Base-by-base conservation (phyloP, 2,329 filamentous ascomycete genomes). In the Lasiodiplodia theobromae region DNA sequence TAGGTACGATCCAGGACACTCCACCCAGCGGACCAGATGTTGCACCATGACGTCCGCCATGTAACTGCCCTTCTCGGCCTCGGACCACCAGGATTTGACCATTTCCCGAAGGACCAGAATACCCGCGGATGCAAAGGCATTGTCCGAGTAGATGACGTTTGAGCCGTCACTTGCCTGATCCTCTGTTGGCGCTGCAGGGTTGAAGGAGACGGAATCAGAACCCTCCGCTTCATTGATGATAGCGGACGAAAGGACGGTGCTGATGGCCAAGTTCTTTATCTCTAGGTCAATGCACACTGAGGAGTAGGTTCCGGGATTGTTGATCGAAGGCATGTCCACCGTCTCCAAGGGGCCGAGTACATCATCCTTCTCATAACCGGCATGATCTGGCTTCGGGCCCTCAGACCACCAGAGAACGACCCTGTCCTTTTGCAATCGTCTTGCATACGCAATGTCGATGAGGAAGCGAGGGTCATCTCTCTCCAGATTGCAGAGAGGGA, bases 31-130 rank as follows among this genome's bases (percentile, higher is more conserved):
- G 23, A 99, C 93, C 4, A 99, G 86, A 80, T 99, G 95, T 76
- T 97, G 94, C 0, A 99, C 96, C 85, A 99, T 93, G 67, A 98
- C 89, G 80, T 99, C 96, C 0, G 96, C 96, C 93, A 99, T 97
- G 51, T 89, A 91, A 74, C 92, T 96, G 47, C 94, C 93, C 70
- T 89, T 89, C 77, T 93, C 96, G 6, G 96, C 96, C 79, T 99
- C 95, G 0, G 91, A 87, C 96, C 96, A 99, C 96, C 96, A 99
- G 2, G 92, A 88, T 79, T 97, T 97, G 73, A 99, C 96, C 94
- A 99, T 97, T 74, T 98, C 96, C 16, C 96, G 91, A 3, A 99
- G 85, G 0, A 99, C 96, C 7, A 91, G 87, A 4, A 98, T 92
- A 67, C 94, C 93, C 3, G 95, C 94, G 62, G 93, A 92, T n/a